Percentiles rank a stretch among this genome's conserved stretches.
Conservation (phyloP, 805 yeast species). For the Hanseniaspora taiwanica region DNA sequence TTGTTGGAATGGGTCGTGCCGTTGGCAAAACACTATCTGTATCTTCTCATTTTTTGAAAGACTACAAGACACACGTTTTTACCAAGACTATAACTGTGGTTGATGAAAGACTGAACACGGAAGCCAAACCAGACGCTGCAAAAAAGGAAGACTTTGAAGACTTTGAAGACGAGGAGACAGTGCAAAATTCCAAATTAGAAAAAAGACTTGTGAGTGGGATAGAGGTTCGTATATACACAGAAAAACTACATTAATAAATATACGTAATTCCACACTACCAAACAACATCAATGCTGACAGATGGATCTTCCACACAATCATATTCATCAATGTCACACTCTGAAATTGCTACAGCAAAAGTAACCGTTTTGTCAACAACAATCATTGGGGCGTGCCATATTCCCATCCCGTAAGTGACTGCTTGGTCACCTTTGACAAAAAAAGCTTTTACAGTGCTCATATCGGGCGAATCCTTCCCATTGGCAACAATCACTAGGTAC, state of each 20-base stretch:
- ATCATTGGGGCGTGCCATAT: conserved; percentile 94
- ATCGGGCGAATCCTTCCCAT: conserved; percentile 44
- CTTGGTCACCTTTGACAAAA: conserved; percentile 67
- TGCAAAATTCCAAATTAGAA: conserved; percentile 17
- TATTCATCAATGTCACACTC: neutral
- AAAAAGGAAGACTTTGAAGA: conserved; percentile 13
- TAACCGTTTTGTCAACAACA: conserved; percentile 9
- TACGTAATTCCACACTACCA: neutral
- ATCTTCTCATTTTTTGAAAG: conserved; percentile 44
- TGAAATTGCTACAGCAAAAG: neutral
- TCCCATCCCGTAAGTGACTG: conserved; percentile 71
- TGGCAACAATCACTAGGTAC: conserved; percentile 73
- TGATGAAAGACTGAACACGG: conserved; percentile 43
- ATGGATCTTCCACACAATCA: conserved; percentile 1
- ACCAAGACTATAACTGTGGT: conserved; percentile 58
- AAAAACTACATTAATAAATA: neutral
- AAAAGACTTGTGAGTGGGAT: conserved; percentile 30
- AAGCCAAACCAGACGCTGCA: conserved; percentile 19
- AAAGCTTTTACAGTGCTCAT: conserved; percentile 52
- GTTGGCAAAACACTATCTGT: conserved; percentile 50
- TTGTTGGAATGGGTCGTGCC: conserved; percentile 69
- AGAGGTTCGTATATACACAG: conserved; percentile 28
- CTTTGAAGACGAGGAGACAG: conserved; percentile 18
- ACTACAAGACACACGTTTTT: conserved; percentile 40
- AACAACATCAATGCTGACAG: conserved; percentile 3